A percentile compares a stretch with the other conserved stretches of the same genome.
phyloP scores from a whole-genome alignment of 257 asterid species.

The Ilex asprella region DNA sequence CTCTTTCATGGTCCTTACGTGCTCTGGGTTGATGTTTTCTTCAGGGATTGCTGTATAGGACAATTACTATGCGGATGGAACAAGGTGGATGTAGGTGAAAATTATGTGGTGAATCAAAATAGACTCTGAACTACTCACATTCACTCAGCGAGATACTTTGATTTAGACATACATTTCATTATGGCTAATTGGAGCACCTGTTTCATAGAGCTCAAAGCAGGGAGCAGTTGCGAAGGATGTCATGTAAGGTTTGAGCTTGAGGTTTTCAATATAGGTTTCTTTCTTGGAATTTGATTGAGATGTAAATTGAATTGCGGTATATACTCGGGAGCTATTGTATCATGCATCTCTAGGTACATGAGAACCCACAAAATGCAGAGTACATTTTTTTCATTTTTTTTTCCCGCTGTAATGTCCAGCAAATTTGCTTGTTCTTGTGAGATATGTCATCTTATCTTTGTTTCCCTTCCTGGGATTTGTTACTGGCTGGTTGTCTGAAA shows the following conservation, averaged over 20 bases:
- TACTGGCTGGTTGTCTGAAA: too few relatives aligned
- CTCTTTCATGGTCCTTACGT: background rate
- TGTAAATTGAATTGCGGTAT: slow-evolving; percentile 40
- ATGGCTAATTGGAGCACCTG: slow-evolving; percentile 24
- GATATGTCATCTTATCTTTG: too few relatives aligned
- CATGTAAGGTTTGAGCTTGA: slow-evolving; percentile 39
- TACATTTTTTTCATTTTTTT: slow-evolving; percentile 12
- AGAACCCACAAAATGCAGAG: slow-evolving; percentile 6
- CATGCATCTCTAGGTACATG: slow-evolving; percentile 28
- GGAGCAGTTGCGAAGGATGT: slow-evolving; percentile 29
- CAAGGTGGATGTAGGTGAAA: slow-evolving; percentile 30
- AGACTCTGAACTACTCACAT: slow-evolving; percentile 24
- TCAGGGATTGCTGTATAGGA: slow-evolving; percentile 72
- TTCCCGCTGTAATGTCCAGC: background rate
- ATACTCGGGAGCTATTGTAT: slow-evolving; percentile 25
- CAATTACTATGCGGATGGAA: slow-evolving; percentile 23
- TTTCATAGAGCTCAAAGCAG: slow-evolving; percentile 33
- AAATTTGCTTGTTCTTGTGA: too few relatives aligned
- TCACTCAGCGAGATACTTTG: slow-evolving; percentile 26
- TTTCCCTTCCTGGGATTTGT: too few relatives aligned
- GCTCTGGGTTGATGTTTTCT: slow-evolving; percentile 6
- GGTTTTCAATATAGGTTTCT: slow-evolving; percentile 38
- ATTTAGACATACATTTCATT: slow-evolving; percentile 27
- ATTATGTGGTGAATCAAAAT: slow-evolving; percentile 27
- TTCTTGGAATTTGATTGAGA: slow-evolving; percentile 36